Evolutionary conservation across 169 alveolate genomes (phyloP), one percentile per base, ranked within the genome.

Genomic region (Eimeria falciformis): DNA sequence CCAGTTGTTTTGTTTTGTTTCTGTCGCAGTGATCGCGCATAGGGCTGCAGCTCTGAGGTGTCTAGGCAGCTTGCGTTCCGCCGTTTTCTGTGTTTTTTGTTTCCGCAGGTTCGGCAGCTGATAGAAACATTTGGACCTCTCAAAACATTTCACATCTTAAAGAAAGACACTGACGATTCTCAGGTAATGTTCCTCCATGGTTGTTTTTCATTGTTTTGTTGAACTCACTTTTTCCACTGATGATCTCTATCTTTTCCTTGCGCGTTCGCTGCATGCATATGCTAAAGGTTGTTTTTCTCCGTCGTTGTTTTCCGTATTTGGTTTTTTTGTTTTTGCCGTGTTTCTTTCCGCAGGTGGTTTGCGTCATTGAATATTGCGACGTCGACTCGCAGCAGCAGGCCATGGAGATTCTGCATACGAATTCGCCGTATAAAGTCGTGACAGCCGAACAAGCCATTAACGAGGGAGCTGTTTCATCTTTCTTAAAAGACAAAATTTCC

Each of bases 371-470:
- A 62, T 95, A 93, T 92, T 23, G 29, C 23, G 95, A 92, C 75
- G 50, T 83, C 27, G 96, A 94, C 58, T 90, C 93, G 62, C 95
- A 95, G 43, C 92, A 94, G 29, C 96, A 94, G 47, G 96, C 96
- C 5, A 93, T 94, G 81, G 95, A 95, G 46, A 95, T 95, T n/a
- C 84, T 94, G 86, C 92, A 91, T 58, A 91, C 93, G 82, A 95
- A 94, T 66, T 86, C 95, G n/a, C 88, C 92, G 17, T 89, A 94
- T 43, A 40, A 87, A 46, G 94, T 96, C 7, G 92, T 94, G 17
- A 33, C 85, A 37, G 97, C 97, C 4, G 94, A 93, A 21, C 96
- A 96, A 40, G 97, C 96, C 5, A 94, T 96, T 18, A 84, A 93
- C 62, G 91, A 95, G 46, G 97, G 95, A 25, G 73, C 82, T 9